Conservation (phyloP, 306 rosid species). For the Boehmeria nivea region DNA sequence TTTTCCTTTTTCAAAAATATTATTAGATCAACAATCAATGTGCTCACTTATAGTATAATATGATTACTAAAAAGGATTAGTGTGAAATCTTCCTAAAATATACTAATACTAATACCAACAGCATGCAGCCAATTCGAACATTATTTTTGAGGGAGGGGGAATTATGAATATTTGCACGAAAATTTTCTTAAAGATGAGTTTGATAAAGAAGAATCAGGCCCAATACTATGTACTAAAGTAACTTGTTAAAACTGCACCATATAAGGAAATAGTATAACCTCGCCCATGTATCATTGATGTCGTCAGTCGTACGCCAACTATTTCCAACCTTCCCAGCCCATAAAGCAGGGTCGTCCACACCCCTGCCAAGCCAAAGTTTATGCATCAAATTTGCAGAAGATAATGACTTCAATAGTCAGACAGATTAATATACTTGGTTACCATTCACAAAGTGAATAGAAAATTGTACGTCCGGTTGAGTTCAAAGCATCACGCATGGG, state of each 20-base stretch:
- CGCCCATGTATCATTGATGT: conserved; percentile 91
- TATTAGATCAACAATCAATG: too few species aligned
- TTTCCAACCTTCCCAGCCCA: conserved; percentile 93
- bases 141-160: too few species aligned
- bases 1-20: too few species aligned
- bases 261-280: conserved; percentile 48
- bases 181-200: not conserved
- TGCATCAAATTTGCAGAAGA: not conserved
- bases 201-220: not conserved
- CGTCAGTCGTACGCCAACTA: conserved; percentile 97
- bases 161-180: too few species aligned
- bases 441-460: conserved; percentile 92
- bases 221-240: too few species aligned
- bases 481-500: conserved; percentile 95
- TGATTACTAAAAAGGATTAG: too few species aligned
- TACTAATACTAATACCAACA: too few species aligned
- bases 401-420: conserved; percentile 2
- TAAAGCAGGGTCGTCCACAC: conserved; percentile 82
- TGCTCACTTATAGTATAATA: too few species aligned
- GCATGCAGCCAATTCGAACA: too few species aligned
- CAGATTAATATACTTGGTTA: conserved; percentile 30
- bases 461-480: conserved; percentile 52
- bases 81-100: too few species aligned
- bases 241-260: too few species aligned
- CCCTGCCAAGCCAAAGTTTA: conserved; percentile 47